phyloP scores from a whole-genome alignment of 2,329 filamentous ascomycete genomes.

The Xylaria sp. region DNA sequence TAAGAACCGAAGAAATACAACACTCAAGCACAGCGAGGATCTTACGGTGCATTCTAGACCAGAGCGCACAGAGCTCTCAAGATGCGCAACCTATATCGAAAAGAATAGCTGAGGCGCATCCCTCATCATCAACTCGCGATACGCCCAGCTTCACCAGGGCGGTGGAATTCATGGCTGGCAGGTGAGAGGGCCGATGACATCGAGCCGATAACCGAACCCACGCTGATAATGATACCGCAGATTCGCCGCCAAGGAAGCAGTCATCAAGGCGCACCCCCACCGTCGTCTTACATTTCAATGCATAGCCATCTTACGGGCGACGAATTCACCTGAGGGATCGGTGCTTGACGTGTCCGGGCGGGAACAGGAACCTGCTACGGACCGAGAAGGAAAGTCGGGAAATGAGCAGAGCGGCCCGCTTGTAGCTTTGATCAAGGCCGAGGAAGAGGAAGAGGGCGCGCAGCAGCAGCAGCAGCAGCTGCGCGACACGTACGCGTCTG shows the following conservation, averaged over 20 bases:
- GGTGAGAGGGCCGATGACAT: slow-evolving; percentile 49
- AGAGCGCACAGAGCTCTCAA: neutral
- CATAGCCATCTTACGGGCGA: slow-evolving; percentile 51
- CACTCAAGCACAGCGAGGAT: slow-evolving; percentile 24
- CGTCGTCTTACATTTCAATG: slow-evolving; percentile 69
- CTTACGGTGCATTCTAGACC: slow-evolving; percentile 31
- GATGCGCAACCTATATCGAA: slow-evolving; percentile 21
- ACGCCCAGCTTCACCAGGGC: slow-evolving; percentile 49
- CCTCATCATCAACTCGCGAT: neutral
- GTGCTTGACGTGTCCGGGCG: neutral
- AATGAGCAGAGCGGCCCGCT: slow-evolving; percentile 53
- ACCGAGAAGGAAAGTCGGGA: neutral
- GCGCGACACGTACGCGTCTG: slow-evolving; percentile 59
- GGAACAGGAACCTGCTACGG: neutral
- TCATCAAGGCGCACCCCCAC: slow-evolving; percentile 75
- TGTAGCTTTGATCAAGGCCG: slow-evolving; percentile 52
- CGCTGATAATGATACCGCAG: slow-evolving; percentile 50
- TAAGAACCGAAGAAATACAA: slow-evolving; percentile 55
- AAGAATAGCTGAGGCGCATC: no score
- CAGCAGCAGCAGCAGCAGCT: slow-evolving; percentile 48
- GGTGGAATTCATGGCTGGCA: slow-evolving; percentile 56
- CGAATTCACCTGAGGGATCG: neutral
- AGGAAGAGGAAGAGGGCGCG: slow-evolving; percentile 44
- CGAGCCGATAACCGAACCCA: no score
- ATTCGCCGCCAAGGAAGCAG: slow-evolving; percentile 80